A percentile compares a stretch with the other conserved stretches of the same genome.
Evolutionary conservation across 2,329 filamentous ascomycete genomes (phyloP).

Genomic region (Beauveria brongniartii): DNA sequence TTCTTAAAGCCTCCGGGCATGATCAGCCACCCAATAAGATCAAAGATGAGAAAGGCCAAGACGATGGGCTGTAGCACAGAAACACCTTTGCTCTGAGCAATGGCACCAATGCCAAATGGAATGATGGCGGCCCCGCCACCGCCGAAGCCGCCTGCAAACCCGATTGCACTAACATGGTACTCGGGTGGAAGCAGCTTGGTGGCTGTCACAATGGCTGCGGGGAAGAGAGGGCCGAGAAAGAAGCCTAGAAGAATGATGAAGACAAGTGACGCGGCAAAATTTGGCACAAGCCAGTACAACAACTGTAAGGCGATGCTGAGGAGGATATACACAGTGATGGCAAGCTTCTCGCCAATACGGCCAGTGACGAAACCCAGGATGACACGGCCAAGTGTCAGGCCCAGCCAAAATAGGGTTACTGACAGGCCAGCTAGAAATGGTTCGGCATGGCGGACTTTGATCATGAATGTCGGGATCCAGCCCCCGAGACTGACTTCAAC

Average conservation of each 20-base stretch:
- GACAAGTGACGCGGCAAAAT: constrained; percentile 64
- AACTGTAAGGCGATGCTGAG: constrained; percentile 57
- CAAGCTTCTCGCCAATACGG: constrained; percentile 61
- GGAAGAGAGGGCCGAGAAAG: constrained; percentile 73
- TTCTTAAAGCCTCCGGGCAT: constrained; percentile 31
- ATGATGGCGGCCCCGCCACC: constrained; percentile 62
- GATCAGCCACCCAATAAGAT: constrained; percentile 37
- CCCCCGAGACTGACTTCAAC: constrained; percentile 66
- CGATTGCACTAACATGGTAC: constrained; percentile 71
- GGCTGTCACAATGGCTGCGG: constrained; percentile 62
- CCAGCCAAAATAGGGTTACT: constrained; percentile 77
- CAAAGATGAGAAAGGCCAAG: constrained; percentile 37
- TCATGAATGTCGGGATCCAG: constrained; percentile 84
- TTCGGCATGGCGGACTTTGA: constrained; percentile 60
- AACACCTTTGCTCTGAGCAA: constrained; percentile 51
- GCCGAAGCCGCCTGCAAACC: constrained; percentile 72
- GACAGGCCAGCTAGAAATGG: constrained; percentile 67
- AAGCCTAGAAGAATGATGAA: constrained; percentile 67
- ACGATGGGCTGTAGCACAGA: constrained; percentile 49
- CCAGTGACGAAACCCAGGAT: constrained; percentile 70
- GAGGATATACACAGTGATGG: constrained; percentile 55
- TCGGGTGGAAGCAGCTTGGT: constrained; percentile 67
- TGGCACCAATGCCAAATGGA: constrained; percentile 59
- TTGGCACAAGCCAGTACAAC: constrained; percentile 74
- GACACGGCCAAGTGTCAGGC: constrained; percentile 66